Conservation (phyloP, 768 basidiomycete genomes). For the Tricholoma sp. region DNA sequence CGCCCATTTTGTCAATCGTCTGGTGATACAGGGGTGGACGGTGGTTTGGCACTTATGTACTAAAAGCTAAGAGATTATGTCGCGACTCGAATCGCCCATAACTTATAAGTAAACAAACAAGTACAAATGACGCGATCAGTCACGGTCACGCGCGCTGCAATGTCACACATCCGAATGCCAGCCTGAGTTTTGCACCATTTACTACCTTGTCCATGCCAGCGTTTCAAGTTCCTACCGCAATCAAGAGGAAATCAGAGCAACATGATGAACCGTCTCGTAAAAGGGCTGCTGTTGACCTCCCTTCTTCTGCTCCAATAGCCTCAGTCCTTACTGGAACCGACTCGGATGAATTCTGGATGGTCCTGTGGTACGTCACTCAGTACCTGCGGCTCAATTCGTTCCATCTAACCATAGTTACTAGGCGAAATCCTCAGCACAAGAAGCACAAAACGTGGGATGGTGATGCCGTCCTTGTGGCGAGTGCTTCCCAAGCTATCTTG, state of each 20-base stretch:
- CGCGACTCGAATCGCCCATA: no score
- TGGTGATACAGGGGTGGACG: no score
- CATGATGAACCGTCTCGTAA: constrained; percentile 25
- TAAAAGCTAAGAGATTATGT: no score
- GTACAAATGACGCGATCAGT: constrained; percentile 2
- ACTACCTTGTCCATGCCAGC: constrained; percentile 21
- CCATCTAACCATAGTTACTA: constrained; percentile 15
- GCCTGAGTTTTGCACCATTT: background rate
- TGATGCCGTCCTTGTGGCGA: constrained; percentile 61
- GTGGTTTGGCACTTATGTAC: no score
- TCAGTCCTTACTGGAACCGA: constrained; percentile 8
- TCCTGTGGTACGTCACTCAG: constrained; percentile 57
- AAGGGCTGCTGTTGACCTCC: constrained; percentile 19
- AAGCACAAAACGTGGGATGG: constrained; percentile 94
- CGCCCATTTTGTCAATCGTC: constrained; percentile 16
- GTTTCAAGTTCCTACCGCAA: constrained; percentile 22
- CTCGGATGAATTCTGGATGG: constrained; percentile 71
- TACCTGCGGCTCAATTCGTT: background rate
- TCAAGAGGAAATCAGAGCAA: constrained; percentile 33
- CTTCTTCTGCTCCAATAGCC: background rate
- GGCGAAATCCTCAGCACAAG: constrained; percentile 66
- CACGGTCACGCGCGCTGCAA: constrained; percentile 1
- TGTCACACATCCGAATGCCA: no score
- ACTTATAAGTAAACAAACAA: background rate
- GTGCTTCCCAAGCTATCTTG: constrained; percentile 39